A percentile compares a stretch with the other conserved stretches of the same genome.
These are phyloP conservation scores for Claviceps digitariae DNA, from an alignment of 2,329 filamentous ascomycete genomes.

Conservation along the genomic window DNA sequence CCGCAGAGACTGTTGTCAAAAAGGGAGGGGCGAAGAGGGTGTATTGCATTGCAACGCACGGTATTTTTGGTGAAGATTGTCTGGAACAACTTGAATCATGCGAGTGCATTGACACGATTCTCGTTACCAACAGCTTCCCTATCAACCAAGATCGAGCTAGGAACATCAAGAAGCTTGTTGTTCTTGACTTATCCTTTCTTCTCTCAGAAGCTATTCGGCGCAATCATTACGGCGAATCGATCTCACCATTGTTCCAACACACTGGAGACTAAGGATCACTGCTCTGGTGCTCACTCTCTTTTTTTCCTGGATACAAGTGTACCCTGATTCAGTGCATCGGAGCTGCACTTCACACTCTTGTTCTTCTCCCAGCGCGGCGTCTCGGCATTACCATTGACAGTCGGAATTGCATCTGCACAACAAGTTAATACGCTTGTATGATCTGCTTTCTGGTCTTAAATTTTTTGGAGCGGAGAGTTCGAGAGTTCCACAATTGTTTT, in stretches of 20 bases:
- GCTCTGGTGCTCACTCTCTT: neutral
- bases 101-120: slow-evolving; percentile 83
- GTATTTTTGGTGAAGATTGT: slow-evolving; percentile 80
- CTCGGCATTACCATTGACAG: slow-evolving; percentile 8
- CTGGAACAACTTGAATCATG: slow-evolving; percentile 83
- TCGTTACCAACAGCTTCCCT: slow-evolving; percentile 96
- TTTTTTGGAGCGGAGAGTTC: neutral
- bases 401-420: neutral
- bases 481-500: neutral
- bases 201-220: slow-evolving; percentile 85
- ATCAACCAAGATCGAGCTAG: slow-evolving; percentile 62
- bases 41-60: slow-evolving; percentile 95
- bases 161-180: slow-evolving; percentile 67
- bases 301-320: slow-evolving; percentile 3
- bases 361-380: slow-evolving; percentile 23
- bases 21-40: slow-evolving; percentile 82
- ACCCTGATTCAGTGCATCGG: neutral
- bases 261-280: slow-evolving; percentile 34
- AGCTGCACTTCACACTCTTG: neutral
- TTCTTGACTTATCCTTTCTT: slow-evolving; percentile 79
- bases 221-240: slow-evolving; percentile 90
- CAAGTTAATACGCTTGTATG: neutral
- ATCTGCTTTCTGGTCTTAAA: neutral
- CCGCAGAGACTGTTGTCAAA: slow-evolving; percentile 92
- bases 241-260: slow-evolving; percentile 56